Percentiles rank a stretch among this genome's conserved stretches.
phyloP scores from a whole-genome alignment of 306 rosid species.

The Notholithocarpus densiflorus region DNA sequence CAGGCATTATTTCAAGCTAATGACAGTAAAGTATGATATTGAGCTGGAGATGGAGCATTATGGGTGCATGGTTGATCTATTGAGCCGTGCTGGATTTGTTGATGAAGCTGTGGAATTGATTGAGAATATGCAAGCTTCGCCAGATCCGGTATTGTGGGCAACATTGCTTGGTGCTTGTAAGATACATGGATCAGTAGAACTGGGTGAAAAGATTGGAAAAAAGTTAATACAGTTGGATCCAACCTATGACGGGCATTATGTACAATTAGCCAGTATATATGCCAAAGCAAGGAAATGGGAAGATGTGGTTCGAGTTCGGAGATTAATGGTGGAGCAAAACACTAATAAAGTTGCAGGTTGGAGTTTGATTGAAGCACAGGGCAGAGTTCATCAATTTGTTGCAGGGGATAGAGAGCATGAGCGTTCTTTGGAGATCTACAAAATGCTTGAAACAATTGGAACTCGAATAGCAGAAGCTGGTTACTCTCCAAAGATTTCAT shows the following conservation, averaged over 20 bases:
- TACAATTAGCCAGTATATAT: slow-evolving; percentile 64
- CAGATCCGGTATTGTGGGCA: slow-evolving; percentile 76
- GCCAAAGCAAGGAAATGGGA: slow-evolving; percentile 85
- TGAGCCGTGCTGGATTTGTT: slow-evolving; percentile 60
- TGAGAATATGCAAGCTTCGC: slow-evolving; percentile 44
- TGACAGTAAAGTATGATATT: slow-evolving; percentile 53
- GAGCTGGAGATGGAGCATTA: slow-evolving; percentile 81
- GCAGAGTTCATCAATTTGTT: slow-evolving; percentile 65
- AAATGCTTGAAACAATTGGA: slow-evolving; percentile 55
- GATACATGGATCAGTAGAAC: slow-evolving; percentile 56
- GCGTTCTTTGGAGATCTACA: slow-evolving; percentile 40
- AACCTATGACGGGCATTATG: slow-evolving; percentile 71
- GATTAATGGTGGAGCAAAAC: slow-evolving; percentile 49
- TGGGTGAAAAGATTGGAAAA: slow-evolving; percentile 71
- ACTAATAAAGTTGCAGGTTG: slow-evolving; percentile 63
- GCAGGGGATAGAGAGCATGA: slow-evolving; percentile 72
- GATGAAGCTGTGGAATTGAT: slow-evolving; percentile 55
- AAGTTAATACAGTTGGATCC: slow-evolving; percentile 70
- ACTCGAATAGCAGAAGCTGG: slow-evolving; percentile 46
- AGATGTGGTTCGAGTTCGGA: slow-evolving; percentile 61
- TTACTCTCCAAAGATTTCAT: slow-evolving; percentile 38
- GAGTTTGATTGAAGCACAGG: slow-evolving; percentile 77
- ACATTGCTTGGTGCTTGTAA: slow-evolving; percentile 68
- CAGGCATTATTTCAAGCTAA: slow-evolving; percentile 48
- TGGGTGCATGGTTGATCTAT: slow-evolving; percentile 87